These are phyloP conservation scores for Erigeron philadelphicus DNA, from an alignment of 140 eudicot genomes.

Conservation along the genomic window DNA sequence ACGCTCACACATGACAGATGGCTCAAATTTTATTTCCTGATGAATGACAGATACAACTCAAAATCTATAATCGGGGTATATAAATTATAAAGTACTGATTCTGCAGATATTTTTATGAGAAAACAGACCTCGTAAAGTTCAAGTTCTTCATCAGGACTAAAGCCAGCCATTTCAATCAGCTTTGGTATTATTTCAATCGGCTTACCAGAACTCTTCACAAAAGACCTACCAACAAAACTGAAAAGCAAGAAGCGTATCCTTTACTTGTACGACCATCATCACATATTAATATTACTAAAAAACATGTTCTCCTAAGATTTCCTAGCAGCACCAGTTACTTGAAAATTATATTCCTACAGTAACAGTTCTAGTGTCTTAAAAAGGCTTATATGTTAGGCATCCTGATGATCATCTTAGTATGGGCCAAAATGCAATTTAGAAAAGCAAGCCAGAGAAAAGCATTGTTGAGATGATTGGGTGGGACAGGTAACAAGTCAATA, in stretches of 20 bases:
- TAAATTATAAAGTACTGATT: neutral
- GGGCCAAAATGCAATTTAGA: too few relatives aligned
- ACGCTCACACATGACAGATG: conserved; percentile 84
- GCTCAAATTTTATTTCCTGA: conserved; percentile 92
- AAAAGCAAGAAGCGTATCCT: conserved; percentile 17
- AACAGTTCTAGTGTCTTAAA: neutral
- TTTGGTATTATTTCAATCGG: conserved; percentile 68
- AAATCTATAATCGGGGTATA: neutral
- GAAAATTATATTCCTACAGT: neutral
- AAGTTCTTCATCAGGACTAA: conserved; percentile 72
- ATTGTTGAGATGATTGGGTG: too few relatives aligned
- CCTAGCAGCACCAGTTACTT: neutral
- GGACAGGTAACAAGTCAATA: too few relatives aligned
- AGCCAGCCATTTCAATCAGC: conserved; percentile 79
- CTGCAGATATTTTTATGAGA: neutral
- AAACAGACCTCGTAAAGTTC: conserved; percentile 77
- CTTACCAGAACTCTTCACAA: conserved; percentile 69
- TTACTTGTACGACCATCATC: neutral
- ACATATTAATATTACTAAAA: conserved; percentile 1
- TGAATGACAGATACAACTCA: conserved; percentile 9
- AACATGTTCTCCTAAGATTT: neutral
- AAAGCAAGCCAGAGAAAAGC: too few relatives aligned
- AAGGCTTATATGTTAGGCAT: too few relatives aligned
- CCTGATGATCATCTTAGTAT: too few relatives aligned
- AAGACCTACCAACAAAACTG: conserved; percentile 81